Evolutionary conservation across 306 rosid species (phyloP).

Genomic region (Inga leiocalycina): DNA sequence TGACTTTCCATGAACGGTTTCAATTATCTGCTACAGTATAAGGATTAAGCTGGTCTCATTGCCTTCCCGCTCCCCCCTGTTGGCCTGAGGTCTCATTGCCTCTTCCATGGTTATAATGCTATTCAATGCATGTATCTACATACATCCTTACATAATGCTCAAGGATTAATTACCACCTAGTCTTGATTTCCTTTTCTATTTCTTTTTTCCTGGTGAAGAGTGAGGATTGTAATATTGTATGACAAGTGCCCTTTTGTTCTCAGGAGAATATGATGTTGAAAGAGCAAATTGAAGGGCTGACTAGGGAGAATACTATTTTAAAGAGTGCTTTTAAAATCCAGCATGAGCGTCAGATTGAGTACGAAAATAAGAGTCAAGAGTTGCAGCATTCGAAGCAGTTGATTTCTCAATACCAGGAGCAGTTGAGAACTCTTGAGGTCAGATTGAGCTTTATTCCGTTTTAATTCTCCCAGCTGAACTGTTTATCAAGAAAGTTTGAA

Average conservation of each 20-base stretch:
- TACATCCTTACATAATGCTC: background rate
- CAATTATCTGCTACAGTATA: background rate
- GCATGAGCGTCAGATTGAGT: slow-evolving; percentile 81
- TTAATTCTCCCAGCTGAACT: background rate
- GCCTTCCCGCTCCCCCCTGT: background rate
- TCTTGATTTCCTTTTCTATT: background rate
- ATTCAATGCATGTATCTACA: background rate
- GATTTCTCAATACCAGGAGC: slow-evolving; percentile 86
- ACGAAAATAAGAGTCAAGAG: slow-evolving; percentile 65
- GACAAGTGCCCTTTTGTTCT: slow-evolving; percentile 18
- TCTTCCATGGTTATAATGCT: background rate
- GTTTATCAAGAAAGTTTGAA: background rate
- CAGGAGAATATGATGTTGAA: slow-evolving; percentile 86
- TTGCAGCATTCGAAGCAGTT: slow-evolving; percentile 77
- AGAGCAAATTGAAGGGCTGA: slow-evolving; percentile 71
- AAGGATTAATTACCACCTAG: background rate
- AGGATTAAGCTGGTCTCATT: background rate
- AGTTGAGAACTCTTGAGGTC: slow-evolving; percentile 85
- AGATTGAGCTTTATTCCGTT: slow-evolving; percentile 30
- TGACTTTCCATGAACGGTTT: background rate
- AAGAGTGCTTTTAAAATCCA: slow-evolving; percentile 82
- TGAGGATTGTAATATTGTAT: background rate
- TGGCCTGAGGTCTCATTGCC: background rate
- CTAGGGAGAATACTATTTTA: slow-evolving; percentile 75
- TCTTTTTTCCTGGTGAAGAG: background rate